A percentile compares a stretch with the other conserved stretches of the same genome.
These are phyloP conservation scores for Gaillardinia entomophila DNA, from an alignment of 805 yeast species.

Conservation along the genomic window DNA sequence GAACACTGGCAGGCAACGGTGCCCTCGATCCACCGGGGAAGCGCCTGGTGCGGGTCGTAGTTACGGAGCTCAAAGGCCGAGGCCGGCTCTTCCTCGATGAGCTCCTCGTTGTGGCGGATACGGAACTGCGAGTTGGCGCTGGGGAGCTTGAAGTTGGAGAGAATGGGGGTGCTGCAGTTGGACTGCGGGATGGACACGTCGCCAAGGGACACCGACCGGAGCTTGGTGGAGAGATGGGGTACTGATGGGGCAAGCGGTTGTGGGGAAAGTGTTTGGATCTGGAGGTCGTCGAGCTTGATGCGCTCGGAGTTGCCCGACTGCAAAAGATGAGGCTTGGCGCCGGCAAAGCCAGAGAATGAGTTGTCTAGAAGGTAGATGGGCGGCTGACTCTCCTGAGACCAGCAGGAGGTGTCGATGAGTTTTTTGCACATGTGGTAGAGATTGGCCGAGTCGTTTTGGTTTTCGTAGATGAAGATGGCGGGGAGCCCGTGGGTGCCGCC, in stretches of 20 bases:
- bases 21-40: constrained; percentile 10
- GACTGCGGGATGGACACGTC: background rate
- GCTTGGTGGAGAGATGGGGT: background rate
- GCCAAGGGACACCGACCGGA: background rate
- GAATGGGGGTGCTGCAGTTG: constrained; percentile 24
- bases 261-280: background rate
- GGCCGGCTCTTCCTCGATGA: background rate
- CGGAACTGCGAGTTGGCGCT: constrained; percentile 31
- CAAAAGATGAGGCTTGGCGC: constrained; percentile 10
- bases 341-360: constrained; percentile 34
- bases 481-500: constrained; percentile 28
- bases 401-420: constrained; percentile 30
- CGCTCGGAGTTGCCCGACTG: constrained; percentile 13
- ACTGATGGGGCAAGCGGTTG: background rate
- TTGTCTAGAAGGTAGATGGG: constrained; percentile 37
- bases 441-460: constrained; percentile 28
- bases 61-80: background rate
- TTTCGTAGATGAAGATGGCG: constrained; percentile 47
- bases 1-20: constrained; percentile 6
- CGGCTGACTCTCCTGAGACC: constrained; percentile 16
- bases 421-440: constrained; percentile 45
- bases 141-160: constrained; percentile 54
- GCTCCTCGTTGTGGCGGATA: constrained; percentile 50
- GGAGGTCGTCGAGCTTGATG: constrained; percentile 4
- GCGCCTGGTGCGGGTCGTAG: constrained; percentile 1